These are phyloP conservation scores for Penicillium concentricum DNA, from an alignment of 2,329 filamentous ascomycete genomes.

Conservation along the genomic window DNA sequence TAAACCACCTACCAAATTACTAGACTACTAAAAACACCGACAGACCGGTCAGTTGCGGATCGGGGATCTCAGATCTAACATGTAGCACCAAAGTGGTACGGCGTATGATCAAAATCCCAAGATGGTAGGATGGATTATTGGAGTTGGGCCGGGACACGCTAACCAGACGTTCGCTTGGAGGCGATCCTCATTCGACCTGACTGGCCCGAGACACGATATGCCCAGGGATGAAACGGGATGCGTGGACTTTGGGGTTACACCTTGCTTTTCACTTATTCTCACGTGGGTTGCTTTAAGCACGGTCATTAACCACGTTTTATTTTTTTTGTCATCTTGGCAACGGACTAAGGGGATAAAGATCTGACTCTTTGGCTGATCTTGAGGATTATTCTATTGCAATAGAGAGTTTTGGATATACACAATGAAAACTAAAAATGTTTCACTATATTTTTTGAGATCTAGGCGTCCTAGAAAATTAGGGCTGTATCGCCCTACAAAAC, in stretches of 20 bases:
- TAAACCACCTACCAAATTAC: background rate
- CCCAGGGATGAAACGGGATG: conserved; percentile 23
- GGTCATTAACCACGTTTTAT: conserved; percentile 5
- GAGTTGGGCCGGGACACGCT: conserved; percentile 10
- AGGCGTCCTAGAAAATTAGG: background rate
- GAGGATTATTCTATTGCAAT: background rate
- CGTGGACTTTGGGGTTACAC: conserved; percentile 20
- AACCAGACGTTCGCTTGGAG: conserved; percentile 7
- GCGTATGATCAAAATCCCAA: conserved; percentile 3
- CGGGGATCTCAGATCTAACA: conserved; percentile 7
- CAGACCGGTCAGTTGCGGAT: conserved; percentile 1
- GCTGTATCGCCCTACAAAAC: background rate
- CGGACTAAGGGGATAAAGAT: conserved; percentile 29
- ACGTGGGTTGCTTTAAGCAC: conserved; percentile 6
- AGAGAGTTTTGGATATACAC: background rate
- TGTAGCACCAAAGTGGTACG: conserved; percentile 3
- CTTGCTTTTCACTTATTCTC: background rate
- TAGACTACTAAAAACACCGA: background rate
- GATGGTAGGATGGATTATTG: conserved; percentile 6
- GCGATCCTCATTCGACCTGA: conserved; percentile 14
- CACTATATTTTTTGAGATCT: background rate
- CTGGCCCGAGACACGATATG: conserved; percentile 22
- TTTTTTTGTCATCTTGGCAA: conserved; percentile 18
- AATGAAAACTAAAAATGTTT: background rate
- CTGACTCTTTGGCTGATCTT: conserved; percentile 17